Conservation (phyloP, 805 yeast species). For the Saccharomycopsis fodiens region DNA sequence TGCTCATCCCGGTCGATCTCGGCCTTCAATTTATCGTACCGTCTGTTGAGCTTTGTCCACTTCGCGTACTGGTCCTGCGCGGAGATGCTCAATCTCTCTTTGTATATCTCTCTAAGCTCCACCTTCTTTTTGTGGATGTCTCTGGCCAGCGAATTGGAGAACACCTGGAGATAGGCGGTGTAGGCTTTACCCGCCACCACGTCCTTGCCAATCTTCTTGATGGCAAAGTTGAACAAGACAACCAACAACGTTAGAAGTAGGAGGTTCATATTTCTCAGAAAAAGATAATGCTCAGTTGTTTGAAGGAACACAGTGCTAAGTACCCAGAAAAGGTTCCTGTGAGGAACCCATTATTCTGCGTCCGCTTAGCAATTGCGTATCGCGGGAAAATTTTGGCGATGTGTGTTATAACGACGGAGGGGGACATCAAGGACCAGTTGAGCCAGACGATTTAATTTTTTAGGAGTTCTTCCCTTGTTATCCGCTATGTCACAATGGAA, state of each 20-base stretch:
- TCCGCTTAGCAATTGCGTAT: no score
- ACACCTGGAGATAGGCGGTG: slow-evolving; percentile 1
- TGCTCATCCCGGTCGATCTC: slow-evolving; percentile 41
- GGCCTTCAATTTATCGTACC: slow-evolving; percentile 46
- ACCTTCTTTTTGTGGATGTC: slow-evolving; percentile 4
- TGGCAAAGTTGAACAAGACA: slow-evolving; percentile 2
- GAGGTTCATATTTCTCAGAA: no score
- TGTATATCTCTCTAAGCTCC: slow-evolving; percentile 25
- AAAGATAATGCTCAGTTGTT: no score
- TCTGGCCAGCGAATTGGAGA: slow-evolving; percentile 4
- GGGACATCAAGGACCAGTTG: no score
- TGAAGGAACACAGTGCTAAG: no score
- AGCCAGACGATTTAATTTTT: no score
- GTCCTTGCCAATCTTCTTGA: slow-evolving; percentile 16
- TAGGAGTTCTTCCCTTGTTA: no score
- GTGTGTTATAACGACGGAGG: no score
- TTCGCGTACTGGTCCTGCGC: slow-evolving; percentile 93
- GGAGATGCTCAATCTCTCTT: slow-evolving; percentile 52
- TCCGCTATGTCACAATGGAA: neutral
- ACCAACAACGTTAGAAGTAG: slow-evolving; percentile 1
- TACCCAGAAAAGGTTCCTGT: no score
- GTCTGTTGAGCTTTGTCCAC: slow-evolving; percentile 89
- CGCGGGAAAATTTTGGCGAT: no score
- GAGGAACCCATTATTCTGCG: no score
- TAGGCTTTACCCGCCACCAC: slow-evolving; percentile 5